Conservation (phyloP, 768 basidiomycete genomes). For the Rhodosporidiobolus sp. region DNA sequence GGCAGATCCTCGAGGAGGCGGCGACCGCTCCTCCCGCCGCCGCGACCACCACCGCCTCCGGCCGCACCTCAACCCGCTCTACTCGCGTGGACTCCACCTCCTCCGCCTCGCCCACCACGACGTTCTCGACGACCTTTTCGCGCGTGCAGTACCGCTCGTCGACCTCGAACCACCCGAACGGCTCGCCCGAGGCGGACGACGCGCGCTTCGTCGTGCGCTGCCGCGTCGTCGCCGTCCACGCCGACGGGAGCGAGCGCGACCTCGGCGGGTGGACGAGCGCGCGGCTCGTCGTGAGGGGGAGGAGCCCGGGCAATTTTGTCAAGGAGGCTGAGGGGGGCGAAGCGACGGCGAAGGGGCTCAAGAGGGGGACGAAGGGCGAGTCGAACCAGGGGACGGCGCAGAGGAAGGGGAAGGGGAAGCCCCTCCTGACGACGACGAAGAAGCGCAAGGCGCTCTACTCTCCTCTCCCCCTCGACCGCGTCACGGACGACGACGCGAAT, state of each 20-base stretch:
- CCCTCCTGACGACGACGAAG: too few species aligned
- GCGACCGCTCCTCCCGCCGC: too few species aligned
- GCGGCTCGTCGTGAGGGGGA: constrained; percentile 6
- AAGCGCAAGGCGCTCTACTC: too few species aligned
- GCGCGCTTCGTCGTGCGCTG: constrained; percentile 2
- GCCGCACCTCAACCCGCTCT: neutral
- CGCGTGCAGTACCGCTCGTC: constrained; percentile 16
- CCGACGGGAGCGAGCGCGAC: neutral
- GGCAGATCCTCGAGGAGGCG: neutral
- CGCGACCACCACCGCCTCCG: too few species aligned
- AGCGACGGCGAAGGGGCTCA: too few species aligned
- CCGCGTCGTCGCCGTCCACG: neutral
- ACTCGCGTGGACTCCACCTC: neutral
- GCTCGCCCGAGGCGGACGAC: neutral
- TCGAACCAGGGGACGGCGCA: too few species aligned
- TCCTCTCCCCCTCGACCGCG: too few species aligned
- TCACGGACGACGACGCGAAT: too few species aligned
- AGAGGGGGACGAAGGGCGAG: too few species aligned
- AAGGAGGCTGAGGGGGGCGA: too few species aligned
- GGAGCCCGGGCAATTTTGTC: constrained; percentile 13
- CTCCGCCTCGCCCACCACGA: neutral
- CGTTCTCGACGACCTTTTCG: neutral
- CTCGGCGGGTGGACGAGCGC: constrained; percentile 16
- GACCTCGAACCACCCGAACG: constrained; percentile 11
- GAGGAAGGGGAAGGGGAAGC: too few species aligned